phyloP scores from a whole-genome alignment of 225 moss, liverwort and hornwort genomes.

The Lunularia cruciata region DNA sequence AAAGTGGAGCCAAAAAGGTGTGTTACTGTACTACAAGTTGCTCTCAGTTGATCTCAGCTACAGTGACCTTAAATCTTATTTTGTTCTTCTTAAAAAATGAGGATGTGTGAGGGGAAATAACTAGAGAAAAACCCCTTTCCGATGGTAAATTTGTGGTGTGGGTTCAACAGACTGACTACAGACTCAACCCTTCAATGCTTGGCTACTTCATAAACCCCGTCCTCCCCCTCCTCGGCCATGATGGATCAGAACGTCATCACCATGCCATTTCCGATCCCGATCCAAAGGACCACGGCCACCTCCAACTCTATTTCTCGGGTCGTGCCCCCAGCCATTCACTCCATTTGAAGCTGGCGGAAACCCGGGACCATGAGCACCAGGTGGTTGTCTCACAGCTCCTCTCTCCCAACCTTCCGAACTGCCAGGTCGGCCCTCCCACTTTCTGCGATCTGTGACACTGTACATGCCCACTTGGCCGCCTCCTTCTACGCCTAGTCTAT shows the following conservation, averaged over 20 bases:
- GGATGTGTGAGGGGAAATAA: constrained; percentile 16
- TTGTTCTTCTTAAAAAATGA: constrained; percentile 16
- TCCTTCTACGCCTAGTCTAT: constrained; percentile 41
- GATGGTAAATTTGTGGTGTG: constrained; percentile 26
- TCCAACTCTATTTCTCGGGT: constrained; percentile 58
- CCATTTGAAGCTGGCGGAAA: constrained; percentile 52
- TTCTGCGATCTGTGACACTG: constrained; percentile 56
- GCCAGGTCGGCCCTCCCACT: constrained; percentile 89
- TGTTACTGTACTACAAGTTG: constrained; percentile 7
- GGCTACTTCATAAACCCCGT: constrained; percentile 44
- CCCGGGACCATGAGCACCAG: constrained; percentile 42
- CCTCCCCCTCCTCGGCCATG: constrained; percentile 41
- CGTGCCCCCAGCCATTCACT: constrained; percentile 65
- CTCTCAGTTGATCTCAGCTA: constrained; percentile 17
- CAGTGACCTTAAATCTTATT: constrained; percentile 17
- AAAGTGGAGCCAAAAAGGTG: constrained; percentile 14
- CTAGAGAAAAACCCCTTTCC: constrained; percentile 32
- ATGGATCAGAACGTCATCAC: constrained; percentile 36
- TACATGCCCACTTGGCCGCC: constrained; percentile 51
- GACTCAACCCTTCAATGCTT: constrained; percentile 26
- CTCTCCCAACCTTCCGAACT: constrained; percentile 80
- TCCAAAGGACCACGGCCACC: constrained; percentile 45
- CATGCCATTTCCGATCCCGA: constrained; percentile 44
- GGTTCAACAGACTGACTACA: constrained; percentile 23
- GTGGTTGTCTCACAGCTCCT: constrained; percentile 41